phyloP scores from a whole-genome alignment of 2,329 filamentous ascomycete genomes.

The Esteya vermicola region DNA sequence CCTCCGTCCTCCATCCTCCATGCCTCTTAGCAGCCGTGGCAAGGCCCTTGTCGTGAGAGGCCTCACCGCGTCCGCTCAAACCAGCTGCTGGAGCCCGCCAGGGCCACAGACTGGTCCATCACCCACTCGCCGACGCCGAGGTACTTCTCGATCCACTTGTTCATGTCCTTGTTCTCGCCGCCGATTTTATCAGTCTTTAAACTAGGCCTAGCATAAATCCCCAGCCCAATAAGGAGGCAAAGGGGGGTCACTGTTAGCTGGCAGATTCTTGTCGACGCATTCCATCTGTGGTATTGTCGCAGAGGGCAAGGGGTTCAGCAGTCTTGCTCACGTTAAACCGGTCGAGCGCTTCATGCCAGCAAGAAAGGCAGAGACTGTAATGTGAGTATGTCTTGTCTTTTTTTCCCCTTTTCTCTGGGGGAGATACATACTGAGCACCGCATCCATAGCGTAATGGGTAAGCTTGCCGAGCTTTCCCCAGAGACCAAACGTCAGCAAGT shows the following conservation, averaged over 20 bases:
- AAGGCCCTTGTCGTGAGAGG: too few species aligned
- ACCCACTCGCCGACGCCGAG: slow-evolving; percentile 92
- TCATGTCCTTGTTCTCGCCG: slow-evolving; percentile 65
- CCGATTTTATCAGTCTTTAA: slow-evolving; percentile 75
- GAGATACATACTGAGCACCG: slow-evolving; percentile 61
- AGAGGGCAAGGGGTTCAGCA: background rate
- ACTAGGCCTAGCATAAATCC: slow-evolving; percentile 48
- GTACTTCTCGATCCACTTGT: slow-evolving; percentile 86
- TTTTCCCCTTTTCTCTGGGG: background rate
- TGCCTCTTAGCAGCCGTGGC: too few species aligned
- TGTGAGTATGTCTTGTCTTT: background rate
- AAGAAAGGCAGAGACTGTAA: slow-evolving; percentile 78
- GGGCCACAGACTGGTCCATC: slow-evolving; percentile 91
- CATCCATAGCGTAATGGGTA: slow-evolving; percentile 92
- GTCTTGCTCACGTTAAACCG: slow-evolving; percentile 74
- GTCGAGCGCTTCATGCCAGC: slow-evolving; percentile 96
- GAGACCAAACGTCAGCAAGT: slow-evolving; percentile 54
- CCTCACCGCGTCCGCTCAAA: slow-evolving; percentile 73
- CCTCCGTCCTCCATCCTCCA: background rate
- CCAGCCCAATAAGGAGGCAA: slow-evolving; percentile 7
- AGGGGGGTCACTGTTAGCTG: slow-evolving; percentile 30
- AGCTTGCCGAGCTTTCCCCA: slow-evolving; percentile 77
- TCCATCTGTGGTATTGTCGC: background rate
- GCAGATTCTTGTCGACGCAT: too few species aligned
- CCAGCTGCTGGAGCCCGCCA: slow-evolving; percentile 75